A percentile compares a stretch with the other conserved stretches of the same genome.
Conservation (phyloP, 1,139 yeast genomes). For the Kurtzmaniella natalensis region DNA sequence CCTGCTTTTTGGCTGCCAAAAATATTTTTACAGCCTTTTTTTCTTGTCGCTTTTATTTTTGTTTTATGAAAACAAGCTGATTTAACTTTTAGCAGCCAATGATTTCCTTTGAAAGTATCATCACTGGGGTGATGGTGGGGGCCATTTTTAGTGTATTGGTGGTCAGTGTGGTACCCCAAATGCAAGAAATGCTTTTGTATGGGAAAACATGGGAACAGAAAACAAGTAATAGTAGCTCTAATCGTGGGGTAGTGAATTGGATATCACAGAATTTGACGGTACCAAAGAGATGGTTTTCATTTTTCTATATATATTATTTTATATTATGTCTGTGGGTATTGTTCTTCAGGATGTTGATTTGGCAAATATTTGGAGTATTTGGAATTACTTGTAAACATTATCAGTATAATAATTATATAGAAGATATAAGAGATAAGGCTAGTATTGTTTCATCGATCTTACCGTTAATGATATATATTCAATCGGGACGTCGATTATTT, state of each 20-base stretch:
- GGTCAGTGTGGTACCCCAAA: constrained; percentile 11
- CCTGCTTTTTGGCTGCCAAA: no score
- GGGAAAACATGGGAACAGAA: constrained; percentile 15
- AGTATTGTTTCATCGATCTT: constrained; percentile 14
- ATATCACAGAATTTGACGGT: constrained; percentile 25
- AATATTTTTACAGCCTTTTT: no score
- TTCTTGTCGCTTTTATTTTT: no score
- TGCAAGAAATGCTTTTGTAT: constrained; percentile 15
- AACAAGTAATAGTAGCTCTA: neutral
- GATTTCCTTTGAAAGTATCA: neutral
- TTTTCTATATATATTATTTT: constrained; percentile 39
- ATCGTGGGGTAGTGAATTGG: constrained; percentile 1
- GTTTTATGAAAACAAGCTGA: no score
- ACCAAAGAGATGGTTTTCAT: constrained; percentile 46
- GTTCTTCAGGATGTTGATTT: neutral
- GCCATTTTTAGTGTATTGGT: constrained; percentile 9
- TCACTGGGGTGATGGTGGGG: neutral
- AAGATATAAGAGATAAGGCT: neutral
- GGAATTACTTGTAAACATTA: neutral
- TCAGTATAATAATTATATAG: neutral
- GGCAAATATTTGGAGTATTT: neutral
- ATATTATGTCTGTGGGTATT: constrained; percentile 6
- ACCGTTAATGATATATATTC: constrained; percentile 31
- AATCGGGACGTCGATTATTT: constrained; percentile 56
- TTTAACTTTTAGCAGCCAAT: no score